These are phyloP conservation scores for Aplosporella prunicola DNA, from an alignment of 2,329 filamentous ascomycete genomes.

Conservation along the genomic window DNA sequence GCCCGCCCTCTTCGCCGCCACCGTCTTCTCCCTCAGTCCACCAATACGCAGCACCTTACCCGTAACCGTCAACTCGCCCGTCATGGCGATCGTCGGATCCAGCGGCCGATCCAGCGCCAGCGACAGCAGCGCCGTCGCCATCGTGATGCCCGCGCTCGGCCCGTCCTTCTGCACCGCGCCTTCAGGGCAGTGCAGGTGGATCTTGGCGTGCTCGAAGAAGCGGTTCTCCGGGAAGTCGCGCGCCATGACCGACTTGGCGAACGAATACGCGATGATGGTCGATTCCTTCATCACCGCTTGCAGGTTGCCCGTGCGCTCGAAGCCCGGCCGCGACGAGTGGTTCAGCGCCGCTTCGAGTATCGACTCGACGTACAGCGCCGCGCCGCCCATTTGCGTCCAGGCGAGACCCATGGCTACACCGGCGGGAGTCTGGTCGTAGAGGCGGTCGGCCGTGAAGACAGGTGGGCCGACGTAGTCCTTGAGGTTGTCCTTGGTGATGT, in stretches of 20 bases:
- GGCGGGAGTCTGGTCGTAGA: slow-evolving; percentile 87
- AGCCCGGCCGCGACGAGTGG: slow-evolving; percentile 61
- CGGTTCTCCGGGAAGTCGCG: slow-evolving; percentile 78
- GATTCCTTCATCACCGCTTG: slow-evolving; percentile 98
- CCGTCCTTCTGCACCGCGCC: slow-evolving; percentile 92
- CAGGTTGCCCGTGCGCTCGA: slow-evolving; percentile 90
- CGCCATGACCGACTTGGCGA: slow-evolving; percentile 81
- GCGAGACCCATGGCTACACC: slow-evolving; percentile 97
- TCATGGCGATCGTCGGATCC: slow-evolving; percentile 89
- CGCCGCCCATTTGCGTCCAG: slow-evolving; percentile 95
- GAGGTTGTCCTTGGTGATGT: slow-evolving; percentile 78
- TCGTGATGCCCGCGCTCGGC: slow-evolving; percentile 76
- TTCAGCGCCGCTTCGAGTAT: slow-evolving; percentile 80
- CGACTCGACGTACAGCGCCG: slow-evolving; percentile 93
- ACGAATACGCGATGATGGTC: slow-evolving; percentile 88
- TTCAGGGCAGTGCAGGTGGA: slow-evolving; percentile 94
- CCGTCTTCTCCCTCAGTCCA: slow-evolving; percentile 91
- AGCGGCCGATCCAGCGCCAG: slow-evolving; percentile 71
- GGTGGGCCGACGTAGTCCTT: slow-evolving; percentile 96
- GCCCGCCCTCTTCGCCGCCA: slow-evolving; percentile 83
- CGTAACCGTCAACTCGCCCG: slow-evolving; percentile 90
- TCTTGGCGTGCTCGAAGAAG: slow-evolving; percentile 91
- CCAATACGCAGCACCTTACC: slow-evolving; percentile 95
- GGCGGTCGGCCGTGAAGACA: slow-evolving; percentile 86
- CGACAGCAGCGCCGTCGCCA: slow-evolving; percentile 87